Base-by-base conservation (phyloP, 352 stramenopile genomes). In the Pythium aquatile region DNA sequence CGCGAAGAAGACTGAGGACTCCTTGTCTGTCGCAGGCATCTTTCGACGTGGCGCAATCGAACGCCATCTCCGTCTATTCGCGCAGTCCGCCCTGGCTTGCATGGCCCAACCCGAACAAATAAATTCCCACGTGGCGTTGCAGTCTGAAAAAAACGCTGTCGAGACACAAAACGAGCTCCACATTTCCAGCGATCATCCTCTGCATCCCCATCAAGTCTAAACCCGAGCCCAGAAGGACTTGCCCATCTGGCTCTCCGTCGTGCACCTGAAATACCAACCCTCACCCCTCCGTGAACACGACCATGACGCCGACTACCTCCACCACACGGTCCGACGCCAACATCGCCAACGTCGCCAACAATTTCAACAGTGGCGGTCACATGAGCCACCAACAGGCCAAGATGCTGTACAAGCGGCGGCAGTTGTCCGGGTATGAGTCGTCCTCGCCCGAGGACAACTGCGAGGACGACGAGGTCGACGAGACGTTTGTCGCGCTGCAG, bases 401-500 rank as follows among this genome's bases (percentile, higher is more conserved):
- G 65, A 64, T 73, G 63, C 55, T 69, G 61, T 79, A 83, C 63
- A 88, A 88, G 61, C 71, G 48, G 40, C 65, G 65, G 24, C 65
- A 67, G 58, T 62, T 85, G 66, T 70, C 78, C n/a, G 75, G 75
- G 16, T 71, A 66, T 26, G 68, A 83, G 42, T 72, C 65, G 65
- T 73, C 42, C 63, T 68, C 42, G 57, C 58, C 54, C 44, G 61
- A 69, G 44, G 56, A 66, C 55, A 55, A 35, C 30, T 44, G 46
- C 44, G 78, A 91, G 16, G 79, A 91, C 14, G 81, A 88, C 17
- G 83, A 93, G 44, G 74, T 88, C 32, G 84, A 93, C 63, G 84
- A 93, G 68, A 93, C 84, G 40, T 93, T 93, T 55, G 13, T 93
- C 47, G 81, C 84, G 20, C 76, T 93, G 13, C 84, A 93, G 60